phyloP scores from a whole-genome alignment of 2,329 filamentous ascomycete genomes.

The Aplosporella prunicola region DNA sequence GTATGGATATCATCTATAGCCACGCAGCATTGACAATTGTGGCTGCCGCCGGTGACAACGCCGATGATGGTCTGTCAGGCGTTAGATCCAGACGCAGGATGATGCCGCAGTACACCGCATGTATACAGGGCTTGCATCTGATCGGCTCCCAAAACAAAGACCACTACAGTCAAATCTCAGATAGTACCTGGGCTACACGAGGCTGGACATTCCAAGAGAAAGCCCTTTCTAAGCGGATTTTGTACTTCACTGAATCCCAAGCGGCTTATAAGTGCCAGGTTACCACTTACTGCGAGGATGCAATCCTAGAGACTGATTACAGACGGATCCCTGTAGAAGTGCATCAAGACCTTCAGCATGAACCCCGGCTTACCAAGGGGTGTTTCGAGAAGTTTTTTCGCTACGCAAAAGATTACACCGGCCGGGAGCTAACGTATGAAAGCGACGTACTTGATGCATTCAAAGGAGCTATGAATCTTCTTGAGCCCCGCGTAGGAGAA shows the following conservation, averaged over 20 bases:
- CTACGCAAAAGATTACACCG: too few species aligned
- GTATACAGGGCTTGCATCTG: too few species aligned
- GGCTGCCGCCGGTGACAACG: slow-evolving; percentile 12
- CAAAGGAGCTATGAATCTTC: too few species aligned
- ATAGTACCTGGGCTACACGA: slow-evolving; percentile 4
- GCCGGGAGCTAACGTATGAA: too few species aligned
- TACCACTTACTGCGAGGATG: too few species aligned
- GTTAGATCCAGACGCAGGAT: neutral
- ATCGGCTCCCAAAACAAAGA: neutral
- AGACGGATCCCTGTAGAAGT: too few species aligned
- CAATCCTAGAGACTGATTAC: too few species aligned
- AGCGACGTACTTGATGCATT: too few species aligned
- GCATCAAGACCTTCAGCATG: too few species aligned
- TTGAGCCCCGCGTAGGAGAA: too few species aligned
- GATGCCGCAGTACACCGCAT: slow-evolving; percentile 3
- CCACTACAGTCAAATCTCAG: neutral
- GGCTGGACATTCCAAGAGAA: slow-evolving; percentile 13
- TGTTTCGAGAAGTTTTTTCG: too few species aligned
- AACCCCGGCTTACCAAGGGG: too few species aligned
- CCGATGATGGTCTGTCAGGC: slow-evolving; percentile 2
- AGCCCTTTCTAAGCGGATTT: slow-evolving; percentile 5
- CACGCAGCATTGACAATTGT: slow-evolving; percentile 13
- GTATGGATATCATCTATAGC: slow-evolving; percentile 15
- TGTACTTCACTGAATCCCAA: slow-evolving; percentile 3
- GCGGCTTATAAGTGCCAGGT: slow-evolving; percentile 3